A percentile compares a stretch with the other conserved stretches of the same genome.
These are phyloP conservation scores for Candida cerambycidarum DNA, from an alignment of 805 yeast species.

Conservation along the genomic window DNA sequence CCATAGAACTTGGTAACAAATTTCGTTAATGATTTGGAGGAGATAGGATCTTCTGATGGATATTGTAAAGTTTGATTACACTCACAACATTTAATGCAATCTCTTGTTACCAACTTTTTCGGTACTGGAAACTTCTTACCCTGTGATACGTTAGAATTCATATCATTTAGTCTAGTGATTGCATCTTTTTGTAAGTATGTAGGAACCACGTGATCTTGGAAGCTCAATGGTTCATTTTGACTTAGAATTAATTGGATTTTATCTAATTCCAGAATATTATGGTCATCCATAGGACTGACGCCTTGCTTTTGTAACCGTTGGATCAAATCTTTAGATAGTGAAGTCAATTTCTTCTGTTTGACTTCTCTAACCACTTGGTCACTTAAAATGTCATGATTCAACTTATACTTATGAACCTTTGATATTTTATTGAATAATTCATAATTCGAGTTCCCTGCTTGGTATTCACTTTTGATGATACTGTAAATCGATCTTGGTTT, in stretches of 20 bases:
- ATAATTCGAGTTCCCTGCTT: not conserved
- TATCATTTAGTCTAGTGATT: conserved; percentile 1
- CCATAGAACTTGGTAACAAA: conserved; percentile 29
- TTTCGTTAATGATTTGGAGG: conserved; percentile 24
- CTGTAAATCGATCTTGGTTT: conserved; percentile 41
- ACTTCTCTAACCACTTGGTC: conserved; percentile 12
- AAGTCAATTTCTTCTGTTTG: conserved; percentile 2
- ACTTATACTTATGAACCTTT: conserved; percentile 5
- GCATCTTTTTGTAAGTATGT: not conserved
- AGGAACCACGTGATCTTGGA: not conserved
- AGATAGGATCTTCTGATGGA: conserved; percentile 27
- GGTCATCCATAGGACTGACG: not conserved
- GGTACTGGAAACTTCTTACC: conserved; percentile 21
- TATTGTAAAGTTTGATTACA: conserved; percentile 28
- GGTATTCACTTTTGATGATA: conserved; percentile 19
- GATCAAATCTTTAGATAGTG: conserved; percentile 5
- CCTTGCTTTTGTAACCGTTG: conserved; percentile 8
- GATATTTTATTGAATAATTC: not conserved
- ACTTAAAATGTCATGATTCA: conserved; percentile 10
- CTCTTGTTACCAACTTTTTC: conserved; percentile 24
- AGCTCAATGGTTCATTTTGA: not conserved
- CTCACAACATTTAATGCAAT: conserved; percentile 24
- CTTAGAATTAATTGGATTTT: conserved; percentile 3
- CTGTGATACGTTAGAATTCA: not conserved
- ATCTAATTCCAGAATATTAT: conserved; percentile 9